phyloP scores from a whole-genome alignment of 192 early-diverging fungal species.

The Coemansia sp. region DNA sequence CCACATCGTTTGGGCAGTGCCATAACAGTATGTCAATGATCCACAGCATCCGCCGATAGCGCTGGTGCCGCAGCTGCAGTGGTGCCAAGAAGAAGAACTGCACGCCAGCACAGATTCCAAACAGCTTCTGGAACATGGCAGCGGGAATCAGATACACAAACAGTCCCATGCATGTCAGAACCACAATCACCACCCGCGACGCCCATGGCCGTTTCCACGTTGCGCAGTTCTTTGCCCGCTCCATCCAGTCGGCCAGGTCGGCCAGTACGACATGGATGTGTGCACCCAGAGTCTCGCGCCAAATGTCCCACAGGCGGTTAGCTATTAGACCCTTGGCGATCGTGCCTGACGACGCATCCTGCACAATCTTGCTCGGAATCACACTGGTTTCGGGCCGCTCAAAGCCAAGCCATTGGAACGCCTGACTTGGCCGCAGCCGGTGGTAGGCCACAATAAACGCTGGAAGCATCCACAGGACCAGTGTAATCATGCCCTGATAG shows the following conservation, averaged over 20 bases:
- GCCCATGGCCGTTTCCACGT: conserved; percentile 57
- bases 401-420: conserved; percentile 50
- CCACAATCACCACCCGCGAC: conserved; percentile 30
- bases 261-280: conserved; percentile 46
- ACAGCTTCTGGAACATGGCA: conserved; percentile 32
- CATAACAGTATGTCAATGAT: conserved; percentile 48
- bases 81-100: conserved; percentile 55
- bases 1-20: conserved; percentile 52
- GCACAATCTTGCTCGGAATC: conserved; percentile 43
- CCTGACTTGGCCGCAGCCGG: conserved; percentile 51
- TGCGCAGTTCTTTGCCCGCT: conserved; percentile 53
- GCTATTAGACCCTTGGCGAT: conserved; percentile 48
- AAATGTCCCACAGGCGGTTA: conserved; percentile 51
- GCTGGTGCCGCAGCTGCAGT: conserved; percentile 47
- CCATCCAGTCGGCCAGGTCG: conserved; percentile 54
- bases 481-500: conserved; percentile 35
- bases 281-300: conserved; percentile 51
- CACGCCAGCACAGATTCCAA: conserved; percentile 41
- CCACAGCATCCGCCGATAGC: conserved; percentile 50
- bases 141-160: conserved; percentile 39
- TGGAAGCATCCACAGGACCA: conserved; percentile 42
- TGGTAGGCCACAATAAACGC: conserved; percentile 52
- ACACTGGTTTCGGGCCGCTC: conserved; percentile 54
- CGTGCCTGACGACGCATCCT: conserved; percentile 47
- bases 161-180: conserved; percentile 24